phyloP scores from a whole-genome alignment of 169 alveolate species.

The Plasmodium adleri region DNA sequence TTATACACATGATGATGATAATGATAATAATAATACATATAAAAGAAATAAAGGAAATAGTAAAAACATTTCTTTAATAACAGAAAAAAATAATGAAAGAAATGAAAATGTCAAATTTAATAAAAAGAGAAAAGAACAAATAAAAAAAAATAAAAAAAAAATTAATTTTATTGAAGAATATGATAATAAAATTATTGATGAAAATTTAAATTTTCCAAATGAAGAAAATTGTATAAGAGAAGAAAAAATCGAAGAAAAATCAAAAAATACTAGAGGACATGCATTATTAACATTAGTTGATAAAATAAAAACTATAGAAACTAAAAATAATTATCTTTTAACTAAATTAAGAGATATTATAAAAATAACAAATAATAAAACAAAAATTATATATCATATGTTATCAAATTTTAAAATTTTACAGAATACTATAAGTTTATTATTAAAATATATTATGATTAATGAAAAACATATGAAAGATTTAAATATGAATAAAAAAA shows the following conservation, averaged over 20 bases:
- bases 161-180: constrained; percentile 23
- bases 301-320: constrained; percentile 63
- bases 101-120: constrained; percentile 16
- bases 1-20: constrained; percentile 17
- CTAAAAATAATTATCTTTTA: constrained; percentile 53
- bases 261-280: constrained; percentile 71
- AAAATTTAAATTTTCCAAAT: constrained; percentile 26
- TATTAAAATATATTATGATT: constrained; percentile 63
- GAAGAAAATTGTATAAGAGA: constrained; percentile 60
- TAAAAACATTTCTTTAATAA: constrained; percentile 45
- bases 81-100: constrained; percentile 16
- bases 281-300: constrained; percentile 67
- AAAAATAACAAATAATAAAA: constrained; percentile 67
- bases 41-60: constrained; percentile 19
- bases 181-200: constrained; percentile 37
- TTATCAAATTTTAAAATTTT: constrained; percentile 50
- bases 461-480: constrained; percentile 70
- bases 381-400: constrained; percentile 65
- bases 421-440: constrained; percentile 53
- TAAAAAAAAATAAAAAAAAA: not conserved
- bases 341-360: constrained; percentile 50
- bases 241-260: constrained; percentile 65
- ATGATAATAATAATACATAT: not conserved
- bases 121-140: constrained; percentile 19
- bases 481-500: constrained; percentile 29